Percentiles rank a stretch among this genome's conserved stretches.
These are phyloP conservation scores for Neurospora tetraspora DNA, from an alignment of 495 filamentous ascomycete genomes.

Conservation along the genomic window DNA sequence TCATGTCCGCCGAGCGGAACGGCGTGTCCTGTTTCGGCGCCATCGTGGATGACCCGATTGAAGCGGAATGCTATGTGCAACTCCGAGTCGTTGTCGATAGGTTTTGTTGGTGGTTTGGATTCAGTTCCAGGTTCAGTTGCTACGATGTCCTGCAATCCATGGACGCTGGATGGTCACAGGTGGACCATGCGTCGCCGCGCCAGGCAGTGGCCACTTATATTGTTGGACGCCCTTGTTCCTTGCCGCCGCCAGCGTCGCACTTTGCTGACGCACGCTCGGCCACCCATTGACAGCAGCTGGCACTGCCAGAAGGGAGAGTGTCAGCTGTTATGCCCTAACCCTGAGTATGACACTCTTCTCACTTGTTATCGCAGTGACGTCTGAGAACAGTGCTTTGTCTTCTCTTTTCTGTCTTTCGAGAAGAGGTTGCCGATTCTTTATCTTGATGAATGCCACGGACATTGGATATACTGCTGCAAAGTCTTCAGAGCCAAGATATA, in stretches of 20 bases:
- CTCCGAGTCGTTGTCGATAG: not conserved
- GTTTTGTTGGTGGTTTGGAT: not conserved
- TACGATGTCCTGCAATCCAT: no score
- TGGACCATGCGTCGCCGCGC: not conserved
- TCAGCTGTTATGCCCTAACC: not conserved
- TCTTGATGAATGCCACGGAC: not conserved
- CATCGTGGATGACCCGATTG: slow-evolving; percentile 29
- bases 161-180: not conserved
- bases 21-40: slow-evolving; percentile 68
- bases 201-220: not conserved
- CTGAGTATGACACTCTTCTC: not conserved
- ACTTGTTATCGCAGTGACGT: not conserved
- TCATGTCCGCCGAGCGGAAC: slow-evolving; percentile 99
- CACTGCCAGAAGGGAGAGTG: not conserved
- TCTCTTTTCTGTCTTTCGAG: not conserved
- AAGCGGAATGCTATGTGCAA: no score
- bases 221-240: not conserved
- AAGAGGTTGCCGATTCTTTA: not conserved
- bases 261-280: not conserved
- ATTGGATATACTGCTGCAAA: not conserved
- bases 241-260: not conserved
- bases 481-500: no score
- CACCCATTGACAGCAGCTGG: not conserved
- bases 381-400: not conserved
- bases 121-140: not conserved